Percentiles rank a stretch among this genome's conserved stretches.
phyloP scores from a whole-genome alignment of 2,329 filamentous ascomycete genomes.

The Fusarium oxysporum region DNA sequence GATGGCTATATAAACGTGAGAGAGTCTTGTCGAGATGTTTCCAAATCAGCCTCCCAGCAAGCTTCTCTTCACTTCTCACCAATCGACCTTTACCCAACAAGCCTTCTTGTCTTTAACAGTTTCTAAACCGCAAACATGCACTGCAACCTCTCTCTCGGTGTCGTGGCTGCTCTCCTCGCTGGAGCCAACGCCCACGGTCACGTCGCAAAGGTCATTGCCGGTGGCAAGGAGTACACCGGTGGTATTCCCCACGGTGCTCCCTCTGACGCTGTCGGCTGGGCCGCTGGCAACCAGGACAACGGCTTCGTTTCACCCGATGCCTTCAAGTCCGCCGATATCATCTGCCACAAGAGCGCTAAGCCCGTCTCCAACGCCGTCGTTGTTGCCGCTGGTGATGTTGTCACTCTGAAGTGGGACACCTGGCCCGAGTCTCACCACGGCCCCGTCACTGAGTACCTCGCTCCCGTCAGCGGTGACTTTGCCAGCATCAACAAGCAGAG shows the following conservation, averaged over 20 bases:
- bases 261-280: conserved; percentile 51
- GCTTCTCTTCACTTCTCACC: background rate
- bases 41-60: conserved; percentile 10
- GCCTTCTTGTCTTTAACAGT: background rate
- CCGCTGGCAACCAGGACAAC: conserved; percentile 52
- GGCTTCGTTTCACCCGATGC: conserved; percentile 60
- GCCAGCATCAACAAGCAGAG: conserved; percentile 60
- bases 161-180: conserved; percentile 41
- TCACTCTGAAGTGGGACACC: conserved; percentile 71
- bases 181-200: conserved; percentile 48
- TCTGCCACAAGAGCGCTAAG: conserved; percentile 59
- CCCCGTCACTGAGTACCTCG: conserved; percentile 71
- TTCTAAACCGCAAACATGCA: conserved; percentile 16
- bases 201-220: conserved; percentile 41
- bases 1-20: conserved; percentile 20
- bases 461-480: conserved; percentile 64
- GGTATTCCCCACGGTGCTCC: conserved; percentile 46
- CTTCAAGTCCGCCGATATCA: conserved; percentile 56
- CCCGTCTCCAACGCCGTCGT: conserved; percentile 54
- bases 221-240: conserved; percentile 48
- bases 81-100: conserved; percentile 2
- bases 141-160: conserved; percentile 21
- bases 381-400: conserved; percentile 68
- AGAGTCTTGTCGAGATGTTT: background rate
- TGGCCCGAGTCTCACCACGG: conserved; percentile 75